phyloP scores from a whole-genome alignment of 1,139 yeast species.

The Lodderomyces beijingensis region DNA sequence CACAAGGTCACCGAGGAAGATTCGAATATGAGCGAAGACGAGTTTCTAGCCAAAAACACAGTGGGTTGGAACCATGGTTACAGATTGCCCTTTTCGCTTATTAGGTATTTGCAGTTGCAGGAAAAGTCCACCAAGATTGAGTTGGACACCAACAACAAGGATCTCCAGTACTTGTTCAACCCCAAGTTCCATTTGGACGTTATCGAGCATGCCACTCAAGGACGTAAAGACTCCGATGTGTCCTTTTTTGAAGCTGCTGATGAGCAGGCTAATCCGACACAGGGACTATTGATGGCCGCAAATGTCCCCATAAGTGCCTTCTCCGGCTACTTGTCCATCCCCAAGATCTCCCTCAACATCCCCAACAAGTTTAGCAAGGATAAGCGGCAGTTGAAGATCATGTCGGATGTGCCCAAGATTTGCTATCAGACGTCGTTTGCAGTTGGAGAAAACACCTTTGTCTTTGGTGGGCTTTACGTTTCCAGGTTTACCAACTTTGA shows the following conservation, averaged over 20 bases:
- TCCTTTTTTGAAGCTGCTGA: constrained; percentile 2
- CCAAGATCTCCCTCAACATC: constrained; percentile 24
- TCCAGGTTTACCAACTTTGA: constrained; percentile 19
- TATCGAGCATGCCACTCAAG: constrained; percentile 16
- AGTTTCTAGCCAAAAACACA: constrained; percentile 4
- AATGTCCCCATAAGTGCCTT: constrained; percentile 14
- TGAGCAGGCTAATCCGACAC: constrained; percentile 1
- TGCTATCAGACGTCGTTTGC: constrained; percentile 35
- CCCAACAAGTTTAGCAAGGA: constrained; percentile 15
- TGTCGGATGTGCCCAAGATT: constrained; percentile 22
- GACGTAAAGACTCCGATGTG: constrained; percentile 8
- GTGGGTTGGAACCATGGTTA: constrained; percentile 29
- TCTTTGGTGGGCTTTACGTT: constrained; percentile 36
- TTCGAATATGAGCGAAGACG: constrained; percentile 5
- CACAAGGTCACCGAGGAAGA: too few species aligned
- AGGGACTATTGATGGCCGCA: constrained; percentile 8
- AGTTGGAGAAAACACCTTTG: constrained; percentile 28
- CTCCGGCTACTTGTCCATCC: constrained; percentile 29
- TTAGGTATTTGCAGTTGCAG: constrained; percentile 19
- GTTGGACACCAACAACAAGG: constrained; percentile 15
- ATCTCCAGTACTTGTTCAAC: constrained; percentile 19
- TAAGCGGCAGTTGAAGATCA: constrained; percentile 9
- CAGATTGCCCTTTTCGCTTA: constrained; percentile 24
- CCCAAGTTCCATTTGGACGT: constrained; percentile 26
- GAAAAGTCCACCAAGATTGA: constrained; percentile 16